These are phyloP conservation scores for Cardamine chenopodiifolia DNA, from an alignment of 345 rosid genomes.

Conservation along the genomic window DNA sequence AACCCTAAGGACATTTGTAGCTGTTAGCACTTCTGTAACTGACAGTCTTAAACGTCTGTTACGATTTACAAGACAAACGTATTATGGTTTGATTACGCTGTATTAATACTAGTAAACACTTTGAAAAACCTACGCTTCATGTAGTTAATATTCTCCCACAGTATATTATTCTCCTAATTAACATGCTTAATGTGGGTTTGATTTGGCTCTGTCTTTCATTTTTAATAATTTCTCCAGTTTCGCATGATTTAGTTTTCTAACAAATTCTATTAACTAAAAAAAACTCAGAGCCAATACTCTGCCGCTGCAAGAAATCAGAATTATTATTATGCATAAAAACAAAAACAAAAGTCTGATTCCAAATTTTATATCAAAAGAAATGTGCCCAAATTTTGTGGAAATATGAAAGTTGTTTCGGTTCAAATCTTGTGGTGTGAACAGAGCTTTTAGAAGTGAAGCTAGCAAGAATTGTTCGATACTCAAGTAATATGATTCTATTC, in stretches of 20 bases:
- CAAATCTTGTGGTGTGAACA: background rate
- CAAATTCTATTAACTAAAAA: too few relatives aligned
- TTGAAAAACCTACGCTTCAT: constrained; percentile 4
- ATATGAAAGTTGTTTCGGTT: background rate
- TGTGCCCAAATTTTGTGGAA: background rate
- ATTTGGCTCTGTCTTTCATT: background rate
- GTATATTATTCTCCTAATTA: background rate
- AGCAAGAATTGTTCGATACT: too few relatives aligned
- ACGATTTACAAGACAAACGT: constrained; percentile 19
- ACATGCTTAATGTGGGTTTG: background rate
- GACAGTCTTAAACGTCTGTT: constrained; percentile 8
- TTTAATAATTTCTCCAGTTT: background rate
- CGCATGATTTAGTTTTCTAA: too few relatives aligned
- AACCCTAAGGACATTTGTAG: constrained; percentile 17
- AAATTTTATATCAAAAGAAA: background rate
- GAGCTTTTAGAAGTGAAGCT: background rate
- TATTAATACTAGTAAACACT: background rate
- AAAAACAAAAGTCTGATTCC: background rate
- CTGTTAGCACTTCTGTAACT: constrained; percentile 22
- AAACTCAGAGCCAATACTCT: too few relatives aligned
- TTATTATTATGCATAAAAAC: background rate
- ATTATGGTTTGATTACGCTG: background rate
- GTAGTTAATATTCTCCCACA: background rate
- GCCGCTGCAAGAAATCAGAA: background rate
- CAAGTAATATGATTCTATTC: too few relatives aligned